These are phyloP conservation scores for Xylaria sp. DNA, from an alignment of 2,329 filamentous ascomycete genomes.

Conservation along the genomic window DNA sequence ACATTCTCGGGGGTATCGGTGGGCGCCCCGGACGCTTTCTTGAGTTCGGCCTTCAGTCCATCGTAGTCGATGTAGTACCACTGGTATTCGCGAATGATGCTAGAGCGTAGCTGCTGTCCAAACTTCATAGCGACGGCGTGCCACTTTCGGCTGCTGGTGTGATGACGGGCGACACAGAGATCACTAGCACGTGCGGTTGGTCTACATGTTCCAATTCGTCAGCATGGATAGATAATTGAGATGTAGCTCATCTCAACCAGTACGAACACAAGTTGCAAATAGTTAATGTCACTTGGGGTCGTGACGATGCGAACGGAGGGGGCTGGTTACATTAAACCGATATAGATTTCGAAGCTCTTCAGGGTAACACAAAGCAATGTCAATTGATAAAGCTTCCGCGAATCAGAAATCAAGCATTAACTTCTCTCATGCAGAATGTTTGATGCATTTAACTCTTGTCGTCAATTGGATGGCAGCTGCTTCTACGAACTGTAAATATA, in stretches of 20 bases:
- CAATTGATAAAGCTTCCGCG: background rate
- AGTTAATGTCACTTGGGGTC: background rate
- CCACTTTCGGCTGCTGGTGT: conserved; percentile 31
- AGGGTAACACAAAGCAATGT: background rate
- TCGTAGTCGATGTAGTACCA: conserved; percentile 99
- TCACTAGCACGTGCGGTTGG: conserved; percentile 39
- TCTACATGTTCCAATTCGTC: conserved; percentile 56
- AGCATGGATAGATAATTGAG: conserved; percentile 56
- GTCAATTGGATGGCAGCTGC: conserved; percentile 1
- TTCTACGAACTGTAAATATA: background rate
- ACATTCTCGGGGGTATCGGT: conserved; percentile 43
- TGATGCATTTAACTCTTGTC: background rate
- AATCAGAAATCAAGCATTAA: background rate
- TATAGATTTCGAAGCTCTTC: background rate
- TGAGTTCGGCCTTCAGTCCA: conserved; percentile 87
- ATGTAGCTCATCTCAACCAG: conserved; percentile 4
- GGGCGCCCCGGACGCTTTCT: conserved; percentile 70
- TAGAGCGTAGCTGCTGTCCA: conserved; percentile 95
- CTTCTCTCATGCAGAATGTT: background rate
- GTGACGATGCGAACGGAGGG: background rate
- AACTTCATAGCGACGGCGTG: conserved; percentile 76
- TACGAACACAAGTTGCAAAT: conserved; percentile 2
- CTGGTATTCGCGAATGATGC: conserved; percentile 94
- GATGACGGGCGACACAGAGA: conserved; percentile 33
- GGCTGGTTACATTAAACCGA: background rate